Evolutionary conservation across 2,329 filamentous ascomycete species (phyloP).

Genomic region (Tolypocladium endophyticum): DNA sequence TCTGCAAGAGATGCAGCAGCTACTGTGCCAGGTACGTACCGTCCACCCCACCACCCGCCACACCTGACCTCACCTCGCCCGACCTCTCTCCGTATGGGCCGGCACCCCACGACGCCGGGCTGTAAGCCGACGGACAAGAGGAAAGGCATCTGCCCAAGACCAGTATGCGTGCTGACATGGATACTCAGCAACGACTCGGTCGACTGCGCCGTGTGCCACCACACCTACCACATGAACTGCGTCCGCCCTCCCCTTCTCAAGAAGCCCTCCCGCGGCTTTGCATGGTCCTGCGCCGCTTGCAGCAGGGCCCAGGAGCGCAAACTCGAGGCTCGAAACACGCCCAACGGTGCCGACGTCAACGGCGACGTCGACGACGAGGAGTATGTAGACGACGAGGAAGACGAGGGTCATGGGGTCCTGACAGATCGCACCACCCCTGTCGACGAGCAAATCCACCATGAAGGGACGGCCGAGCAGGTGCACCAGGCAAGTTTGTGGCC

Average conservation of each 20-base stretch:
- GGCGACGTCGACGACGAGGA: constrained; percentile 58
- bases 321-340: constrained; percentile 80
- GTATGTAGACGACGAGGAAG: constrained; percentile 59
- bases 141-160: background rate
- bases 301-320: constrained; percentile 92
- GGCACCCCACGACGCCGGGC: background rate
- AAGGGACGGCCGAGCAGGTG: constrained; percentile 73
- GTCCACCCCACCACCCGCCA: background rate
- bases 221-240: constrained; percentile 98
- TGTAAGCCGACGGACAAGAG: background rate
- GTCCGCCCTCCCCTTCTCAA: constrained; percentile 85
- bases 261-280: constrained; percentile 94
- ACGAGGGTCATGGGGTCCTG: constrained; percentile 43
- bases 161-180: constrained; percentile 7
- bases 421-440: constrained; percentile 57
- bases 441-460: constrained; percentile 45
- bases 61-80: background rate
- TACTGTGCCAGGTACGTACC: constrained; percentile 77
- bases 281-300: constrained; percentile 94
- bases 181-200: constrained; percentile 73
- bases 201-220: constrained; percentile 87
- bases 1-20: constrained; percentile 81
- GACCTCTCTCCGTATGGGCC: background rate
- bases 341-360: constrained; percentile 59
- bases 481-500: constrained; percentile 93